phyloP scores from a whole-genome alignment of 331 rosid genomes.

The Cydonia oblonga region DNA sequence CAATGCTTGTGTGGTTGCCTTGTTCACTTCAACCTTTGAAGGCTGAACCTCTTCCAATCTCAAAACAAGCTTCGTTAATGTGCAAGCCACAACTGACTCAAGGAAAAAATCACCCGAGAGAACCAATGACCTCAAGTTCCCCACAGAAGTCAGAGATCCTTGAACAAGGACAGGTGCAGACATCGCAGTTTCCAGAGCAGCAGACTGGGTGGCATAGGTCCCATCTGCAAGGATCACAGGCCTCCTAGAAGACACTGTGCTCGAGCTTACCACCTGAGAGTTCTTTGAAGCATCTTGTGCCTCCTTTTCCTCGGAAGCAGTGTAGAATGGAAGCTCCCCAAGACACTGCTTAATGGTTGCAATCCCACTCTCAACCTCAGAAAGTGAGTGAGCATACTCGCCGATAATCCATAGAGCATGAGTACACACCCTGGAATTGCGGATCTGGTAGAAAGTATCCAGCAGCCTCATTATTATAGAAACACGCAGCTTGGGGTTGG shows the following conservation, averaged over 20 bases:
- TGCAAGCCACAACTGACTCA: slow-evolving; percentile 83
- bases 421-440: slow-evolving; percentile 87
- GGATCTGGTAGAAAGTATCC: slow-evolving; percentile 90
- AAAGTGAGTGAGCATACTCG: slow-evolving; percentile 79
- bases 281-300: slow-evolving; percentile 56
- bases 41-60: slow-evolving; percentile 94
- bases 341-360: slow-evolving; percentile 71
- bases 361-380: slow-evolving; percentile 86
- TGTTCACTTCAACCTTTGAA: slow-evolving; percentile 75
- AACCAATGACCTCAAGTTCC: slow-evolving; percentile 83
- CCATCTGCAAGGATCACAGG: slow-evolving; percentile 96
- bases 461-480: slow-evolving; percentile 80
- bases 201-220: slow-evolving; percentile 99
- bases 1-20: slow-evolving; percentile 49
- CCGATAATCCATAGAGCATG: slow-evolving; percentile 98
- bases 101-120: slow-evolving; percentile 94
- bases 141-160: slow-evolving; percentile 64
- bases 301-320: slow-evolving; percentile 68
- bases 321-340: slow-evolving; percentile 90
- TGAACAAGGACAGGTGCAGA: slow-evolving; percentile 77
- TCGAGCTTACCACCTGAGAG: slow-evolving; percentile 43
- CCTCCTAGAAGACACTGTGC: slow-evolving; percentile 79
- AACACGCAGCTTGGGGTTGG: slow-evolving; percentile 85
- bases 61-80: slow-evolving; percentile 73
- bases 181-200: slow-evolving; percentile 86